phyloP scores from a whole-genome alignment of 176 grass and related monocot genomes.

The Carex kokanica region DNA sequence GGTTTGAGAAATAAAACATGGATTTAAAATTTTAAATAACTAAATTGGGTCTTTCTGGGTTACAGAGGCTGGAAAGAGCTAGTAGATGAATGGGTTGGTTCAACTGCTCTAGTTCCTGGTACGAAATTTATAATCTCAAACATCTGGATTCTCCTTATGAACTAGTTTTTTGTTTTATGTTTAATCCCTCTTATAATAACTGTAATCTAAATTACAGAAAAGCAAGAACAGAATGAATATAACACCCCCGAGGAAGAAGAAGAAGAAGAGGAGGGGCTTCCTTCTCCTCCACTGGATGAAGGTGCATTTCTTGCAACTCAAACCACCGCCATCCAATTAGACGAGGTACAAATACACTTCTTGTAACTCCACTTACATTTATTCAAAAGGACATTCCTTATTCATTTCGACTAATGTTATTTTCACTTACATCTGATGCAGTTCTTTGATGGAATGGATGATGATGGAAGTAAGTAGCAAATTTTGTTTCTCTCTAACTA shows the following conservation, averaged over 20 bases:
- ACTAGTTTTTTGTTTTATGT: neutral
- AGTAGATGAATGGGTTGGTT: conserved; percentile 86
- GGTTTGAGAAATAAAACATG: neutral
- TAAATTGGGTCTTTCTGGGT: neutral
- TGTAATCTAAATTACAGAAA: conserved; percentile 11
- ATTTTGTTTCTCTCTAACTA: neutral
- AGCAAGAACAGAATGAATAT: conserved; percentile 20
- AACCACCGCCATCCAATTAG: conserved; percentile 63
- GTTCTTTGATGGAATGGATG: conserved; percentile 97
- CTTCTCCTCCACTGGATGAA: conserved; percentile 74
- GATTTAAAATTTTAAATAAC: neutral
- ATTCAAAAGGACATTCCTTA: conserved; percentile 24
- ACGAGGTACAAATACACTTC: conserved; percentile 48
- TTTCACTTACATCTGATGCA: conserved; percentile 23
- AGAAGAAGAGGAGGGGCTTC: conserved; percentile 81
- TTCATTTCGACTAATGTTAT: conserved; percentile 22
- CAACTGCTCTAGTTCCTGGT: conserved; percentile 58
- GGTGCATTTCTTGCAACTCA: conserved; percentile 37
- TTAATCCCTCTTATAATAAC: neutral
- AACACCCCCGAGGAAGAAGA: conserved; percentile 4
- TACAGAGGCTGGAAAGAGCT: conserved; percentile 78
- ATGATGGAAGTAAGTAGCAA: conserved; percentile 87
- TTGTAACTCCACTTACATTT: conserved; percentile 6
- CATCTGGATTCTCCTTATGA: conserved; percentile 5
- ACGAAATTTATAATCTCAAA: neutral